These are phyloP conservation scores for Vitis hybrid DNA, from an alignment of 177 flowering plant species.

Conservation along the genomic window DNA sequence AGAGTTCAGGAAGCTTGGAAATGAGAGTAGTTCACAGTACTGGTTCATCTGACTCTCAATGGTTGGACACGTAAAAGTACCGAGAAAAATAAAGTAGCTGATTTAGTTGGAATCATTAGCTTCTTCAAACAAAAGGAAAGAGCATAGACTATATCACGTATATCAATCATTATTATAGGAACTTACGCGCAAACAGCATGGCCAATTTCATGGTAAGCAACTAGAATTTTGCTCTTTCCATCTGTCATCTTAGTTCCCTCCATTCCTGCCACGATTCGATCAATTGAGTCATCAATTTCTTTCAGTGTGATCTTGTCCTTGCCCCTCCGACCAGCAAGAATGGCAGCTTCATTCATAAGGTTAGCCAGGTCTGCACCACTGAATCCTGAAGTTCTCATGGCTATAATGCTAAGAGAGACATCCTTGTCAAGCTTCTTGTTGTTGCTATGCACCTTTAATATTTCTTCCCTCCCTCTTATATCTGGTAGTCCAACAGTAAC, in stretches of 20 bases:
- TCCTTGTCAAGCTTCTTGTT: slow-evolving; percentile 64
- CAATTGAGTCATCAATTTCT: slow-evolving; percentile 73
- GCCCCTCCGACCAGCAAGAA: slow-evolving; percentile 77
- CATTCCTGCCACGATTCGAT: slow-evolving; percentile 74
- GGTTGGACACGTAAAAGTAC: no score
- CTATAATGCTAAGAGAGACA: slow-evolving; percentile 51
- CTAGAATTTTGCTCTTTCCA: slow-evolving; percentile 71
- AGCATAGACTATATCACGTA: not conserved
- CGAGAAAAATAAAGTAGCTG: no score
- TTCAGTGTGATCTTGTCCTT: slow-evolving; percentile 52
- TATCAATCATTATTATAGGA: not conserved
- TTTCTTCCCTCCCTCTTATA: slow-evolving; percentile 69
- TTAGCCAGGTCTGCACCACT: slow-evolving; percentile 82
- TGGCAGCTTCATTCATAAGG: slow-evolving; percentile 80
- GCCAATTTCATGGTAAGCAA: slow-evolving; percentile 78
- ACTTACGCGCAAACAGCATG: slow-evolving; percentile 75
- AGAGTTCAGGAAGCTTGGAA: not conserved
- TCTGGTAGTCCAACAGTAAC: slow-evolving; percentile 71
- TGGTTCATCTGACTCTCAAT: no score
- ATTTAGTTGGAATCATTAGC: no score
- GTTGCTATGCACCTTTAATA: slow-evolving; percentile 62
- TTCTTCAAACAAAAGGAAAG: no score
- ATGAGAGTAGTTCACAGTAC: no score
- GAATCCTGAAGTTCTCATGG: slow-evolving; percentile 79
- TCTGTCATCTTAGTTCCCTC: slow-evolving; percentile 80